Evolutionary conservation across 176 grass and related monocot species (phyloP).

Genomic region (Elaeis guineensis): DNA sequence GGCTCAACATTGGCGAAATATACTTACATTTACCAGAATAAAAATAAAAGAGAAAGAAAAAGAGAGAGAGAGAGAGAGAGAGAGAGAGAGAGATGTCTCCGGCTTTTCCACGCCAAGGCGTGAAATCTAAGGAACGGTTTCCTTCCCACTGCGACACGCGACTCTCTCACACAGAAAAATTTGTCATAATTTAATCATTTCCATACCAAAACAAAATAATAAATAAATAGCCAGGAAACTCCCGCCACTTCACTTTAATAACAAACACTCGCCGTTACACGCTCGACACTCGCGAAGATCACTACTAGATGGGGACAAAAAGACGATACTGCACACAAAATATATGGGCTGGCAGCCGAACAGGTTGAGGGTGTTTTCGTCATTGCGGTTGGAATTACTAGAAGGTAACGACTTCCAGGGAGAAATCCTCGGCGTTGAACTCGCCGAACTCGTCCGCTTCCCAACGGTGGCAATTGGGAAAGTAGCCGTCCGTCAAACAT

Average conservation of each 20-base stretch:
- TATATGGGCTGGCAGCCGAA: no score
- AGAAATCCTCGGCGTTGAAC: conserved; percentile 13
- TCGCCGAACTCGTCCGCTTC: conserved; percentile 35
- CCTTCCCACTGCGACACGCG: not conserved
- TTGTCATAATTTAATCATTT: no score
- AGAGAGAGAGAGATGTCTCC: no score
- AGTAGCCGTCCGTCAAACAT: conserved; percentile 31
- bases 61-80: no score
- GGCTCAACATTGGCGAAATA: no score
- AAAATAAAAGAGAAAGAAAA: no score
- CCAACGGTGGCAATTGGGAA: conserved; percentile 24
- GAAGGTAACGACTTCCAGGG: not conserved
- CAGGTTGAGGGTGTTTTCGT: not conserved
- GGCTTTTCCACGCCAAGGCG: not conserved
- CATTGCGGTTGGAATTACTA: not conserved
- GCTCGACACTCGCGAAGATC: no score
- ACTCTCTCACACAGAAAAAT: not conserved
- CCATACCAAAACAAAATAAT: no score
- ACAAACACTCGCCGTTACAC: no score
- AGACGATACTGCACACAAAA: not conserved
- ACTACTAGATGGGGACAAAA: not conserved
- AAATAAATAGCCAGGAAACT: no score
- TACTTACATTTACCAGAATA: no score
- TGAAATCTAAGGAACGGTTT: not conserved
- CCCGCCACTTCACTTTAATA: no score